Evolutionary conservation across 176 grass and related monocot species (phyloP).

Genomic region (Carex pumila): DNA sequence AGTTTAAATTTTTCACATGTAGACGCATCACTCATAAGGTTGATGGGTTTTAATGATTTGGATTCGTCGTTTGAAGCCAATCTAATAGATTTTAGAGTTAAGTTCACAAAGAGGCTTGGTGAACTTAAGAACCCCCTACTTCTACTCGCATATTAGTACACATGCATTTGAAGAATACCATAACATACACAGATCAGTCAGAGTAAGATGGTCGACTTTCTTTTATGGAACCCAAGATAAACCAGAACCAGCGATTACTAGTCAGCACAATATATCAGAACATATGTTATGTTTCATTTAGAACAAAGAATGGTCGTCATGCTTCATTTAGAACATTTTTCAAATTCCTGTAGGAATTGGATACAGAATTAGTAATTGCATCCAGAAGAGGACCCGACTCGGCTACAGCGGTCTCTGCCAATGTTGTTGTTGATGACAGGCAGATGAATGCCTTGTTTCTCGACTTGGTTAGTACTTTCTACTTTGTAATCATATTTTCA

Average conservation of each 20-base stretch:
- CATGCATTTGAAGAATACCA: neutral
- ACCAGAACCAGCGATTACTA: neutral
- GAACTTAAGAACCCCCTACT: no score
- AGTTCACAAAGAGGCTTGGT: no score
- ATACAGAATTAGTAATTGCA: constrained; percentile 85
- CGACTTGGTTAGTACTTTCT: constrained; percentile 75
- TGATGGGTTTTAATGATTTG: no score
- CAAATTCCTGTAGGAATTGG: constrained; percentile 51
- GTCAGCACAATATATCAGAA: neutral
- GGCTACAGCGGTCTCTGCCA: constrained; percentile 67
- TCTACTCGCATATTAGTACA: neutral
- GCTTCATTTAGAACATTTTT: constrained; percentile 10
- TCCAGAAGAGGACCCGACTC: constrained; percentile 55
- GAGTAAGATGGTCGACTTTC: neutral
- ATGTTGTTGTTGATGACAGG: constrained; percentile 70
- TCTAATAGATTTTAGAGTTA: no score
- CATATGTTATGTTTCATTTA: neutral
- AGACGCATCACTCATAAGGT: no score
- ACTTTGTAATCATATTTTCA: constrained; percentile 29
- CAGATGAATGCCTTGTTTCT: constrained; percentile 99
- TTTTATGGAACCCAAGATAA: neutral
- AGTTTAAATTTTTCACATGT: no score
- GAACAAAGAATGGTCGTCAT: neutral
- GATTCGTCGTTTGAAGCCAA: no score
- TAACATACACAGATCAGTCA: neutral